Evolutionary conservation across 129 eudicot genomes (phyloP).

Genomic region (Silybum marianum): DNA sequence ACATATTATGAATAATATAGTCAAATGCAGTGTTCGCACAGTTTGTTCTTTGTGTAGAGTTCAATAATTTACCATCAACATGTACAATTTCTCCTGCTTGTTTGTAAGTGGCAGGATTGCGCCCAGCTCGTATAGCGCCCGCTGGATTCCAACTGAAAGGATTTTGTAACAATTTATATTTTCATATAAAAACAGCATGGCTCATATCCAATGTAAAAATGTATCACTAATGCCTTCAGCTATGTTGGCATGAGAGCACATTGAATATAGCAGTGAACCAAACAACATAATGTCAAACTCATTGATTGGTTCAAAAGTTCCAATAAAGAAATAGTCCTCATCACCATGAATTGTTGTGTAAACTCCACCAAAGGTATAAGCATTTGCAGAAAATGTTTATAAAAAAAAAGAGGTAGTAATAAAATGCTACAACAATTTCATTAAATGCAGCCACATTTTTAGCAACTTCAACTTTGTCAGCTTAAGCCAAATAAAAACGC

Average conservation of each 20-base stretch:
- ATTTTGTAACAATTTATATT: constrained; percentile 12
- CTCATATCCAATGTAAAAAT: background rate
- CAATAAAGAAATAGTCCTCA: background rate
- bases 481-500: no score
- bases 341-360: background rate
- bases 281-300: background rate
- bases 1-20: background rate
- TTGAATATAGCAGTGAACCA: background rate
- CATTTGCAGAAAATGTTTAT: background rate
- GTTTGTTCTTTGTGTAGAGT: constrained; percentile 7
- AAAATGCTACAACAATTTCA: no score
- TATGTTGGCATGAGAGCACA: background rate
- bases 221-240: background rate
- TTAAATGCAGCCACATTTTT: no score
- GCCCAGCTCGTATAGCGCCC: constrained; percentile 91
- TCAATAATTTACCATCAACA: constrained; percentile 68
- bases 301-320: background rate
- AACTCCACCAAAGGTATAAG: background rate
- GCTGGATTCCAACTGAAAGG: constrained; percentile 93
- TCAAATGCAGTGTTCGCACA: background rate
- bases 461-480: no score
- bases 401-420: no score
- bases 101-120: constrained; percentile 87
- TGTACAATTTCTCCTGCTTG: constrained; percentile 64
- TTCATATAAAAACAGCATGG: constrained; percentile 7